These are phyloP conservation scores for Symbiodinium pilosum DNA, from an alignment of 73 alveolate species.

Conservation along the genomic window DNA sequence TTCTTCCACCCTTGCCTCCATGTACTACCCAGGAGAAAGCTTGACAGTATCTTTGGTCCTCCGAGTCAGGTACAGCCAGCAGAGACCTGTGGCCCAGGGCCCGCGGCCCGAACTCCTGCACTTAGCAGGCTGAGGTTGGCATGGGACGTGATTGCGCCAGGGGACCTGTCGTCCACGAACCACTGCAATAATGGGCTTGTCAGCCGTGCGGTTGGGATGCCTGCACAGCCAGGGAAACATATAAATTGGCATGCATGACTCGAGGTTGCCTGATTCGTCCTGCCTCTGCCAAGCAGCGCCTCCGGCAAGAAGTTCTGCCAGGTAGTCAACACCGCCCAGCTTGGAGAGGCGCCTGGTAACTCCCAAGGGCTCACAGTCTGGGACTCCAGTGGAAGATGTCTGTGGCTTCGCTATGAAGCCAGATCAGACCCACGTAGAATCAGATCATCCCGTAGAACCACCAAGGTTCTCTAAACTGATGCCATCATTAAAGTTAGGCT, in stretches of 20 bases:
- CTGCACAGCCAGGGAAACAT: no score
- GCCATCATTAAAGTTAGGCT: no score
- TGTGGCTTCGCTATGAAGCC: no score
- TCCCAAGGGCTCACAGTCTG: no score
- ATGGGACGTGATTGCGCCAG: background rate
- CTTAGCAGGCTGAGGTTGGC: background rate
- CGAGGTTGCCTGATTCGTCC: no score
- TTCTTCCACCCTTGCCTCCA: no score
- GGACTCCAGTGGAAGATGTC: no score
- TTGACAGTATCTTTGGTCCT: background rate
- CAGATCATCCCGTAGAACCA: no score
- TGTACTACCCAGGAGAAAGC: background rate
- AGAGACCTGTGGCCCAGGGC: slow-evolving; percentile 86
- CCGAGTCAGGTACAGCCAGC: slow-evolving; percentile 71
- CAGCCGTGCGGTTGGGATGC: slow-evolving; percentile 19
- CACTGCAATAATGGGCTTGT: slow-evolving; percentile 80
- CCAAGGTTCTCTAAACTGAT: no score
- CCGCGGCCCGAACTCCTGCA: slow-evolving; percentile 74
- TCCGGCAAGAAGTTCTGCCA: slow-evolving; percentile 72
- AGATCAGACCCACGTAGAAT: no score
- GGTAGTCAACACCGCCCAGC: slow-evolving; percentile 48
- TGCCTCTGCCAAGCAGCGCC: slow-evolving; percentile 65
- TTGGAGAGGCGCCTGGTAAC: slow-evolving; percentile 9
- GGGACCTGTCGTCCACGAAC: slow-evolving; percentile 36
- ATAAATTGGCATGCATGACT: no score